Base-by-base conservation (phyloP, 345 rosid species). In the Geranium rotundifolium region DNA sequence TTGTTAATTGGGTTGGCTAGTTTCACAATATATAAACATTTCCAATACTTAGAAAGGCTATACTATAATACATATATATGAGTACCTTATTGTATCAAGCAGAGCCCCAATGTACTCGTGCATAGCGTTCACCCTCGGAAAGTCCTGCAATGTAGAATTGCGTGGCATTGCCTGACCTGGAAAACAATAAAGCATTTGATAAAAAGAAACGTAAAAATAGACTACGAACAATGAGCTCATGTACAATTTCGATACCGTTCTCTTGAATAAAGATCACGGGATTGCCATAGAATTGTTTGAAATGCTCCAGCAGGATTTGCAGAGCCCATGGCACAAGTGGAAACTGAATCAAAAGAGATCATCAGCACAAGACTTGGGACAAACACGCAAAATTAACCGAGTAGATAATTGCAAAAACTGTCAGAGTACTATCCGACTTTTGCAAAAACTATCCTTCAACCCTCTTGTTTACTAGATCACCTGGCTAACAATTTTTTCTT, bases 211-310 rank as follows among this genome's bases (percentile, higher is more conserved):
- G n/a, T n/a, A n/a, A n/a, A n/a, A n/a, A n/a, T n/a, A n/a, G 30
- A 18, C 5, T 19, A 37, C 16, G n/a, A n/a, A 1, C 23, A 17
- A 1, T 4, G 58, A 56, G 10, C 4, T 17, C 23, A 19, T 5
- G 58, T n/a, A 15, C n/a, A n/a, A n/a, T n/a, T n/a, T n/a, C 23
- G 23, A 56, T n/a, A 70, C 73, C 73, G 30, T 61, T 70, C 60
- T 70, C 73, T 15, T 70, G 65, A 39, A 70, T 70, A 57, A 29
- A 70, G 17, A 70, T 17, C 12, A 69, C 65, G 15, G 64, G 61
- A 52, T 70, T 70, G n/a, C 54, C 69, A n/a, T 70, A 70, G 39
- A 29, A 59, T 41, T 64, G 69, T 69, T 70, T 70, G 57, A 70
- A 70, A 5, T 60, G 65, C 29, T 70, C 69, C 57, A 65, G 61